Evolutionary conservation across 371 early-diverging fungal genomes (phyloP), one percentile per base, ranked within the genome.

Genomic region (Chytridiales sp.): DNA sequence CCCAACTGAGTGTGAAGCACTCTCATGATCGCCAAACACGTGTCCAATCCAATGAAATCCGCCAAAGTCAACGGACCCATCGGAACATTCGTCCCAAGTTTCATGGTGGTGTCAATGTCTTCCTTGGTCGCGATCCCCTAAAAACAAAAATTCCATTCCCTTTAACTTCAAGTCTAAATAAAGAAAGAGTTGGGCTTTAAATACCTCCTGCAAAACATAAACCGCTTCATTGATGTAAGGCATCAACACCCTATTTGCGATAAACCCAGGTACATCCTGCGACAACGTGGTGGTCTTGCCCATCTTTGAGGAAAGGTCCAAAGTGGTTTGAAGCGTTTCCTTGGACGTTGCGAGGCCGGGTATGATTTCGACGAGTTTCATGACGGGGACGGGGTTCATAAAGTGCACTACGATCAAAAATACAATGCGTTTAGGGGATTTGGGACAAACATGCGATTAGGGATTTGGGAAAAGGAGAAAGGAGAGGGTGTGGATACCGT

Each of bases 161-260:
- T 38, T 41, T 27, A 3, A 22, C 19, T 32, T n/a, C 44, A 54
- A 44, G n/a, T 15, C 35, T 47, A 22, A n/a, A 52, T 50, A 54
- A 29, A 42, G 47, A 40, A 40, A 4, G 38, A 13, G 15, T 42
- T 26, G 27, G 34, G n/a, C 27, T 52, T 11, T 17, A 67, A 76
- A 71, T 78, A 88, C 92, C 61, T 87, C 89, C 72, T 94, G 91
- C 36, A 94, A 76, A 13, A 91, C 87, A 67, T 89, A 89, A 13
- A 90, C 60, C 11, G 98, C 97, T 76, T 98, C 98, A 77, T 98
- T 98, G 67, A 98, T 98, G 76, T 96, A 98, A 22, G 98, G 98
- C 95, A 98, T 98, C 75, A 97, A 79, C 56, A 98, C 65, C 22
- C 98, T 78, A 79, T 98, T 98, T 34, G 97, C 96, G 44, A 98